Base-by-base conservation (phyloP, 768 basidiomycete genomes). In the Tulasnella sp. region DNA sequence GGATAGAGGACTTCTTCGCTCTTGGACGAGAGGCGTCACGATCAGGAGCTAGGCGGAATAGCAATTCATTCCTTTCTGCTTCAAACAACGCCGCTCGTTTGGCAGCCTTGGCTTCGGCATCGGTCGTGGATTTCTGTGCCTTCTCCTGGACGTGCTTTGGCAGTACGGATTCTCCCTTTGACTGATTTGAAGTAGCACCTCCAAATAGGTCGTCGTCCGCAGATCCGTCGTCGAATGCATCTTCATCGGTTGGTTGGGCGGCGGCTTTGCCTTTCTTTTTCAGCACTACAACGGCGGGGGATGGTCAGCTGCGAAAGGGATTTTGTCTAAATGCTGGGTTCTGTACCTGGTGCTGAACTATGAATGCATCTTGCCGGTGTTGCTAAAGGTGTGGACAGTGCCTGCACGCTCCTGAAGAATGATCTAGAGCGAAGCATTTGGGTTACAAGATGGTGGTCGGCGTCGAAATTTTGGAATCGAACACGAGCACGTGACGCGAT, bases 31-130 rank as follows among this genome's bases (percentile, higher is more conserved):
- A 36, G 27, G 14, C 24, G 38, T 62, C 56, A 12, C 76, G 76
- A 34, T 58, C 40, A 31, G 76, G 76, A 39, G 48, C 52, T 24
- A 46, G 58, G 18, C 76, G 76, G 40, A 36, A 71, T 14, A 77
- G 31, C 6, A 77, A 14, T 8, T 46, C 62, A 7, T 18, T 34
- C 48, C 27, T 31, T 36, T 77, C 52, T 31, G 31, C 19, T 62
- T 77, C 76, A 52, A 77, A 77, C n/a, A 36, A 36, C 21, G 76
- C 76, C 12, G 31, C 56, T 34, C 76, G 76, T 38, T 77, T 62
- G 52, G 58, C n/a, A 39, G 48, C 76, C 24, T 31, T 58, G 27
- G 56, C 36, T 10, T 52, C 76, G 52, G 39, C 38, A n/a, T 62
- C 27, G 40, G 36, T 5, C 34, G 40, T 12, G 76, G 58, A 19